Base-by-base conservation (phyloP, 176 grass and related monocot species). In the Oryza coarctata region DNA sequence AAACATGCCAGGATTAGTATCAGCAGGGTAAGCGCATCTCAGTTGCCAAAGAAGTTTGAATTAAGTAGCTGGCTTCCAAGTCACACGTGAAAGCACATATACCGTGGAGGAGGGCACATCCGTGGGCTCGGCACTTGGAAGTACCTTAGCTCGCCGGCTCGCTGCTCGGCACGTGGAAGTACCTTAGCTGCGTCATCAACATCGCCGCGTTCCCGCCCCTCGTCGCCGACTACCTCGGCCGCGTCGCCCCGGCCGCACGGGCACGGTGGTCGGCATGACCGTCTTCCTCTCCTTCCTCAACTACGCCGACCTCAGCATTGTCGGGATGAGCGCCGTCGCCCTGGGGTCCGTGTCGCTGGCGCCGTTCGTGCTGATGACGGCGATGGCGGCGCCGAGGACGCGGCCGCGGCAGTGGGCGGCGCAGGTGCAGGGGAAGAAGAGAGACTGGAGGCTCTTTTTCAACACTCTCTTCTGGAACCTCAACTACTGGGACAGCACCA, bases 381-480 rank as follows among this genome's bases (percentile, higher is more conserved):
- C 49, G 49, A 52, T 52, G 49, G 49, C 47, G 87, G 81, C 74
- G 70, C 82, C 77, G 94, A 91, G 82, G 82, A 39, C 92, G 66
- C 73, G 74, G 28, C 87, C 89, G 52, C 66, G 57, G 58, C 68
- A 87, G 55, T 94, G 91, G 94, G 80, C 5, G 20, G 13, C 23
- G 78, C 77, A 6, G 80, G 23, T 20, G 40, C 1, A 73, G 13
- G 50, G 33, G 67, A 22, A 23, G 0, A 90, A 74, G 85, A 52
- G 17, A 7, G 85, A 94, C 50, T 90, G 89, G 94, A 94, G 90
- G 79, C 76, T 92, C 31, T 84, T 94, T 80, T 88, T 97, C 38
- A 97, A 97, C 85, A 97, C 94, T 1, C 57, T 97, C 23, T 94
- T 94, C 71, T 94, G 94, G 94, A 94, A 97, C 65, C 84, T 97